Evolutionary conservation across 371 early-diverging fungal species (phyloP).

Genomic region (Lichtheimia corymbifera): DNA sequence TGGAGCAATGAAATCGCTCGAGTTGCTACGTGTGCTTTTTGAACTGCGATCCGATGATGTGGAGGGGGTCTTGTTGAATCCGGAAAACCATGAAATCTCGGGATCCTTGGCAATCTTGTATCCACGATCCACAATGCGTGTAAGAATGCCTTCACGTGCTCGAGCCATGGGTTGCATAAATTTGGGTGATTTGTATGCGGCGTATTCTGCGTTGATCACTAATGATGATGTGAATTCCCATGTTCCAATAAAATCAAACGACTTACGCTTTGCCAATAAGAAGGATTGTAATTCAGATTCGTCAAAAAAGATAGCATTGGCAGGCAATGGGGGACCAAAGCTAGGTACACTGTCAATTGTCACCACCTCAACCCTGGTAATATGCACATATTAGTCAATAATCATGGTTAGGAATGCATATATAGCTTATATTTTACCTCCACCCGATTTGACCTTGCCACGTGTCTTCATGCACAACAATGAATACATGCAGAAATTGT

Average conservation of each 20-base stretch:
- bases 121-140: conserved; percentile 45
- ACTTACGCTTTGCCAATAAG: conserved; percentile 62
- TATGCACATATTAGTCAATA: background rate
- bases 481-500: conserved; percentile 79
- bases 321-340: conserved; percentile 71
- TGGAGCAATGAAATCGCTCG: conserved; percentile 15
- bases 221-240: background rate
- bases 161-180: conserved; percentile 57
- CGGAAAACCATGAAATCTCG: conserved; percentile 16
- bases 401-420: background rate
- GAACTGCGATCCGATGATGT: conserved; percentile 33
- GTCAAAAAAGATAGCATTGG: conserved; percentile 59
- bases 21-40: conserved; percentile 11
- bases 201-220: conserved; percentile 80
- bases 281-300: conserved; percentile 54
- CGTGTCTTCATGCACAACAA: conserved; percentile 61
- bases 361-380: conserved; percentile 58
- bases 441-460: conserved; percentile 34
- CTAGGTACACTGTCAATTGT: conserved; percentile 63
- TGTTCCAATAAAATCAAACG: background rate
- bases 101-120: conserved; percentile 19
- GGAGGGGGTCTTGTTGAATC: conserved; percentile 36
- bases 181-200: conserved; percentile 77
- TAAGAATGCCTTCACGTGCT: conserved; percentile 60
- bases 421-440: conserved; percentile 24